A percentile compares a stretch with the other conserved stretches of the same genome.
These are phyloP conservation scores for Calocera viscosa DNA, from an alignment of 768 basidiomycete genomes.

Conservation along the genomic window DNA sequence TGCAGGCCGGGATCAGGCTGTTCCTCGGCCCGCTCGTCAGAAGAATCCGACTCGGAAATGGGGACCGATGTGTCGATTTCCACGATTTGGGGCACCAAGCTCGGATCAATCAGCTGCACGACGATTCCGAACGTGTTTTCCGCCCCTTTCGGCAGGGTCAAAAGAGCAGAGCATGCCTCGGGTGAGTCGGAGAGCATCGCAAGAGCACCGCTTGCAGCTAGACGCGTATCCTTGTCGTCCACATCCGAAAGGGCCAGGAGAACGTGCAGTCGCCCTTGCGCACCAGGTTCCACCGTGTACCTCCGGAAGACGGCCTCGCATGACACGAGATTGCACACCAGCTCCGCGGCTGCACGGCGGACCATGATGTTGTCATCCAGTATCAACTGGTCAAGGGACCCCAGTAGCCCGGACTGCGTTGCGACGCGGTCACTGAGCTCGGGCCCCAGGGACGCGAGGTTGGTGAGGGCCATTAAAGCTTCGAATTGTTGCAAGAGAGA, in stretches of 20 bases:
- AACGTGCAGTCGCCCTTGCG: conserved; percentile 61
- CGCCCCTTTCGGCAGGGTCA: conserved; percentile 51
- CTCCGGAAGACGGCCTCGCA: conserved; percentile 64
- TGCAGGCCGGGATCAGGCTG: conserved; percentile 42
- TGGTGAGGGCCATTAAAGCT: conserved; percentile 90
- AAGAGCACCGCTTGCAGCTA: conserved; percentile 84
- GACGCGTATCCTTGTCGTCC: conserved; percentile 68
- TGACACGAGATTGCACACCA: conserved; percentile 80
- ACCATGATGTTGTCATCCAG: conserved; percentile 73
- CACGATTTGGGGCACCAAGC: conserved; percentile 23
- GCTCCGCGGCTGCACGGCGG: conserved; percentile 76
- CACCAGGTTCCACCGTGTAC: conserved; percentile 35
- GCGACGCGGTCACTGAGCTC: conserved; percentile 57
- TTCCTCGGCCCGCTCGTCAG: neutral
- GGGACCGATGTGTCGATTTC: neutral
- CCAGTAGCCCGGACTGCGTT: conserved; percentile 34
- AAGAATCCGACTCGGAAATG: neutral
- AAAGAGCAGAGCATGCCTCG: conserved; percentile 47
- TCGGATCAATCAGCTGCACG: conserved; percentile 53
- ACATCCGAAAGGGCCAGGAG: conserved; percentile 76
- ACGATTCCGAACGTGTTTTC: conserved; percentile 54
- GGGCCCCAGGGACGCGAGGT: conserved; percentile 67
- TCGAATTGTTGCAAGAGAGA: conserved; percentile 80
- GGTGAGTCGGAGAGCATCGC: conserved; percentile 61
- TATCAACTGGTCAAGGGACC: conserved; percentile 57